These are phyloP conservation scores for Erythrobasidium yunnanense DNA, from an alignment of 768 basidiomycete genomes.

Conservation along the genomic window DNA sequence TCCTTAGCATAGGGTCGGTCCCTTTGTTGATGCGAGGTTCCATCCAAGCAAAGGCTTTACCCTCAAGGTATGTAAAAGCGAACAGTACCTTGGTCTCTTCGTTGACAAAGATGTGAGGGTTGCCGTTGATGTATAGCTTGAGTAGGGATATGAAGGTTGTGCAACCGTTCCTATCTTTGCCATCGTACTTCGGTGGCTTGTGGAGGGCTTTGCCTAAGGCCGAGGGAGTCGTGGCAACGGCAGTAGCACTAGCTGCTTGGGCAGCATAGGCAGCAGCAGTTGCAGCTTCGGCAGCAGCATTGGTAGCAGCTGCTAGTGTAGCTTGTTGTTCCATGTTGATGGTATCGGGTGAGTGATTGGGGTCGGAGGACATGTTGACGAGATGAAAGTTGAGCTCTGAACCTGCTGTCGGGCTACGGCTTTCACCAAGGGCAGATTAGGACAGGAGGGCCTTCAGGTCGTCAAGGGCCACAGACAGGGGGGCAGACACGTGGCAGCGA, in stretches of 20 bases:
- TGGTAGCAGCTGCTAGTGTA: background rate
- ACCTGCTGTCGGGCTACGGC: background rate
- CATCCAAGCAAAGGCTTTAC: slow-evolving; percentile 3
- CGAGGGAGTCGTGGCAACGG: background rate
- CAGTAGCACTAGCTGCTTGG: background rate
- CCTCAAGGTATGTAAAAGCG: background rate
- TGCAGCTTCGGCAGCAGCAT: background rate
- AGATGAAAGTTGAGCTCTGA: background rate
- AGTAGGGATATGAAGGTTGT: slow-evolving; percentile 2
- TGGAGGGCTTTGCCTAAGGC: background rate
- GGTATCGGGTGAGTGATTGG: background rate
- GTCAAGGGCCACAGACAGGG: no score
- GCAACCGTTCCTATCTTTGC: slow-evolving; percentile 16
- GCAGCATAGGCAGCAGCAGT: background rate
- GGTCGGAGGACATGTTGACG: background rate
- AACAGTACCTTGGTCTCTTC: slow-evolving; percentile 2
- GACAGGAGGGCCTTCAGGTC: no score
- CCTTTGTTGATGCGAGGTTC: background rate
- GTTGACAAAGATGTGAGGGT: background rate
- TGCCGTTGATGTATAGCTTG: slow-evolving; percentile 47
- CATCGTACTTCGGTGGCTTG: slow-evolving; percentile 59
- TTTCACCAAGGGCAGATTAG: no score
- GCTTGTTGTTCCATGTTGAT: background rate
- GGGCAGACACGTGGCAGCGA: no score
- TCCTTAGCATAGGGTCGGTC: background rate